phyloP scores from a whole-genome alignment of 148 eudicot genomes.

The Arbutus unedo region DNA sequence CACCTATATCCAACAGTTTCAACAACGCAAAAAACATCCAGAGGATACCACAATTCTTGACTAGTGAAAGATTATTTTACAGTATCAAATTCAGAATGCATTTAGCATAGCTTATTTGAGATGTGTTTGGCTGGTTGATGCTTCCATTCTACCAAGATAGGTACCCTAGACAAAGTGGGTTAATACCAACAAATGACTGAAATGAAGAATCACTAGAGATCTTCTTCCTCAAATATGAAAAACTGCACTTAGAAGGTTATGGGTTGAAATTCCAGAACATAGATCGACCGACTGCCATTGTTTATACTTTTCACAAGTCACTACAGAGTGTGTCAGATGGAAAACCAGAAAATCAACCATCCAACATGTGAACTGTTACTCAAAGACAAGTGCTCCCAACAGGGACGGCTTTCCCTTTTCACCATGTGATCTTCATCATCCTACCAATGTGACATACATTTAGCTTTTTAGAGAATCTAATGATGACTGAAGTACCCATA shows the following conservation, averaged over 20 bases:
- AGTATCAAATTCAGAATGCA: neutral
- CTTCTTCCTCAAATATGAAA: neutral
- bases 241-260: neutral
- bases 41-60: neutral
- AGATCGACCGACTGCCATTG: neutral
- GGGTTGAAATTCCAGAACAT: neutral
- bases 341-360: conserved; percentile 1
- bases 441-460: conserved; percentile 2
- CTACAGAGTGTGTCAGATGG: neutral
- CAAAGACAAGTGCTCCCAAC: neutral
- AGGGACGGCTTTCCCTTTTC: neutral
- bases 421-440: neutral
- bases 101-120: neutral
- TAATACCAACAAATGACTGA: neutral
- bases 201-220: neutral
- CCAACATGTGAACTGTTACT: neutral
- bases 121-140: neutral
- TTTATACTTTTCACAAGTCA: neutral
- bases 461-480: neutral
- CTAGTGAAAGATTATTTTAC: neutral
- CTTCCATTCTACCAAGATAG: neutral
- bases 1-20: conserved; percentile 1
- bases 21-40: neutral
- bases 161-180: neutral
- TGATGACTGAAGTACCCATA: neutral